Evolutionary conservation across 2,329 filamentous ascomycete species (phyloP), one percentile per base, ranked within the genome.

Genomic region (Eurotiales sp.): DNA sequence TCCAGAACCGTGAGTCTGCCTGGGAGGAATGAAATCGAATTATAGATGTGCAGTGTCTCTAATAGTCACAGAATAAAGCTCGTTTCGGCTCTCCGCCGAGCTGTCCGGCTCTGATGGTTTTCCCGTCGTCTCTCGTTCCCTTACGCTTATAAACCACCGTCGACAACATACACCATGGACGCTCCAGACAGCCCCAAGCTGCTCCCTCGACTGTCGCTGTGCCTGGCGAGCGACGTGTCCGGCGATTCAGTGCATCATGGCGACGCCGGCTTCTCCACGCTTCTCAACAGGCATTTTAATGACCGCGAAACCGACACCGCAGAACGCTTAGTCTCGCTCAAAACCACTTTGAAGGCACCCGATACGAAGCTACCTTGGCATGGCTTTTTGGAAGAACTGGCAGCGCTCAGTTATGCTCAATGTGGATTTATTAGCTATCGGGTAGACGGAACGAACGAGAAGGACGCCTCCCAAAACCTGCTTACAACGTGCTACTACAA

Each of bases 401-500:
- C 84, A 41, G 73, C 74, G 42, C 80, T 88, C 30, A 75, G 80
- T 52, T 79, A 80, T 53, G 78, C 84, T 8, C 85, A 88, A 63
- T 86, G 84, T 69, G 80, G 77, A 21, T 88, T 88, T 60, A 81
- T 68, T 83, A 50, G 75, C 78, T 22, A 78, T 83, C 59, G 82
- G 86, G 68, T 75, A 12, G 77, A 80, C 8, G 79, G 80, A 22
- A 78, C 79, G 19, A 70, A 83, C 40, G 82, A 81, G 19, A 81
- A 83, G 61, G 76, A 77, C 34, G 82, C 81, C 25, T 79, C 81
- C 3, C 84, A 81, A 62, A 67, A 87, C 23, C 80, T 86, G 73
- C 83, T 81, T 15, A 77, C 83, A 8, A 84, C 80, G 12, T 81
- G 86, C 57, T 86, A 87, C 63, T 80, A 84, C 68, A 81, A 84